Conservation (phyloP, 1,139 yeast genomes). For the Scheffersomyces lignicola region DNA sequence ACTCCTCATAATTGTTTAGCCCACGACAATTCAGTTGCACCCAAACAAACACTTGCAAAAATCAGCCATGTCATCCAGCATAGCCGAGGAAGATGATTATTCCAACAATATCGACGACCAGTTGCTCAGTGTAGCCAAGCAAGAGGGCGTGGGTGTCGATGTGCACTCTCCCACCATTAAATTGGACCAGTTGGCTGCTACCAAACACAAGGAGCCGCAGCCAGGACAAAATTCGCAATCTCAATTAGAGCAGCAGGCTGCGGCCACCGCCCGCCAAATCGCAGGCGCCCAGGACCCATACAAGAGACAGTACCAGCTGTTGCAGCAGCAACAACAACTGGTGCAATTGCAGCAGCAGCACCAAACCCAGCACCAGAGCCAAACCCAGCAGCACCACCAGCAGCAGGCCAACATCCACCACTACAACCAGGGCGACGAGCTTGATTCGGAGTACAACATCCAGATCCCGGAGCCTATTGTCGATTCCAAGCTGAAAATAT, state of each 20-base stretch:
- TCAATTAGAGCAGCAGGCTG: slow-evolving; percentile 12
- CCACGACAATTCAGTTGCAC: slow-evolving; percentile 1
- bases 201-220: slow-evolving; percentile 8
- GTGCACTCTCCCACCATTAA: slow-evolving; percentile 29
- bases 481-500: slow-evolving; percentile 45
- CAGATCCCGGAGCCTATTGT: slow-evolving; percentile 52
- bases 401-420: slow-evolving; percentile 16
- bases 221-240: slow-evolving; percentile 8
- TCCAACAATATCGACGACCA: slow-evolving; percentile 49
- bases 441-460: slow-evolving; percentile 46
- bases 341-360: slow-evolving; percentile 15
- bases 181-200: slow-evolving; percentile 30
- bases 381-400: slow-evolving; percentile 19
- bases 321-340: slow-evolving; percentile 14
- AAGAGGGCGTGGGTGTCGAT: slow-evolving; percentile 31
- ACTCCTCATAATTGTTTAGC: neutral
- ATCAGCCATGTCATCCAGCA: slow-evolving; percentile 22
- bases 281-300: slow-evolving; percentile 15
- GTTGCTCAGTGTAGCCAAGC: slow-evolving; percentile 39
- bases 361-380: slow-evolving; percentile 13
- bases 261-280: slow-evolving; percentile 7
- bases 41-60: slow-evolving; percentile 2
- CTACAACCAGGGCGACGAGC: slow-evolving; percentile 24
- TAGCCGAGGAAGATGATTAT: slow-evolving; percentile 36
- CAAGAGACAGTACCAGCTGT: slow-evolving; percentile 9